Conservation (phyloP, 2,329 filamentous ascomycete species). For the Cyphellophora attinorum region DNA sequence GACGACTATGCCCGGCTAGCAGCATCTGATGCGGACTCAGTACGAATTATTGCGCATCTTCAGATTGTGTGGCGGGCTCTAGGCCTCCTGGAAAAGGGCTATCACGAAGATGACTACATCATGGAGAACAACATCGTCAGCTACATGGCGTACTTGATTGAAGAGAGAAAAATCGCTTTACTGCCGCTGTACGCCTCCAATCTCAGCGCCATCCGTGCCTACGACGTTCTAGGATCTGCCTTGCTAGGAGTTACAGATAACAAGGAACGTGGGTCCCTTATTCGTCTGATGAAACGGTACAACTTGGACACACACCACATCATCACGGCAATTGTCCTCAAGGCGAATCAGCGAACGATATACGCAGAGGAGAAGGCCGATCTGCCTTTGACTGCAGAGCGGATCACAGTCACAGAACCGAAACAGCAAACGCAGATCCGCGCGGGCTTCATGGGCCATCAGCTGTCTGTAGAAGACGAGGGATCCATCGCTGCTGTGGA, state of each 20-base stretch:
- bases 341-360: slow-evolving; percentile 47
- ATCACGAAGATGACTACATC: slow-evolving; percentile 33
- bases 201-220: slow-evolving; percentile 50
- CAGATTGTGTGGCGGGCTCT: slow-evolving; percentile 57
- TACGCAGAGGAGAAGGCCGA: no score
- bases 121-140: slow-evolving; percentile 69
- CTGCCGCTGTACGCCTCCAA: slow-evolving; percentile 84
- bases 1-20: slow-evolving; percentile 36
- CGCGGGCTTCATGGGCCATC: slow-evolving; percentile 60
- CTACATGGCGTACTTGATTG: slow-evolving; percentile 71
- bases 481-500: slow-evolving; percentile 71
- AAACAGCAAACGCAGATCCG: slow-evolving; percentile 40
- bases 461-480: slow-evolving; percentile 51
- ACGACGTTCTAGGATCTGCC: slow-evolving; percentile 64
- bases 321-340: slow-evolving; percentile 24
- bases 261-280: slow-evolving; percentile 55
- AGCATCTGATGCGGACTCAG: slow-evolving; percentile 44
- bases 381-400: slow-evolving; percentile 3
- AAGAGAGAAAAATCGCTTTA: slow-evolving; percentile 62
- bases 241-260: slow-evolving; percentile 62
- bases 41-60: slow-evolving; percentile 61
- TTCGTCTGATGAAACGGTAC: slow-evolving; percentile 66
- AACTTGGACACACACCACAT: no score
- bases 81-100: slow-evolving; percentile 37
- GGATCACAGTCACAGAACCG: slow-evolving; percentile 14